phyloP scores from a whole-genome alignment of 2,329 filamentous ascomycete species.

The Pseudocercospora crystallina region DNA sequence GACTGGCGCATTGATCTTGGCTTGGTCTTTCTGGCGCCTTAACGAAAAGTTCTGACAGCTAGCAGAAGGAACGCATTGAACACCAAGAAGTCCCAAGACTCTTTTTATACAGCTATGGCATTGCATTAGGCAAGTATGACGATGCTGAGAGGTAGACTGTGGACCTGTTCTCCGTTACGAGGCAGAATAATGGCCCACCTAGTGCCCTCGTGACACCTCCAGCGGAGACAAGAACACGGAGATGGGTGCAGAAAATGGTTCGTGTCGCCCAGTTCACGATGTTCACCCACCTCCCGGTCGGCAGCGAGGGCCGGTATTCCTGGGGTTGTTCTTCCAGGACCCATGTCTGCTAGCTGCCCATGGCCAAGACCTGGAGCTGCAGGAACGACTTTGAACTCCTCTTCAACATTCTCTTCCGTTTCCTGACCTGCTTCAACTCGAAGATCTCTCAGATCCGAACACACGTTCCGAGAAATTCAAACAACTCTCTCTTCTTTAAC shows the following conservation, averaged over 20 bases:
- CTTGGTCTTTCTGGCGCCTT: background rate
- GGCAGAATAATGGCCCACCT: background rate
- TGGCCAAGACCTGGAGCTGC: background rate
- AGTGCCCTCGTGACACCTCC: background rate
- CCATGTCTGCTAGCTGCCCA: background rate
- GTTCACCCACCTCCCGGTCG: background rate
- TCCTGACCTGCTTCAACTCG: too few relatives aligned
- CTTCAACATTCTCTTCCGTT: too few relatives aligned
- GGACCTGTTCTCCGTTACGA: background rate
- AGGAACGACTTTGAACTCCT: too few relatives aligned
- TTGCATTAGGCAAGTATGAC: too few relatives aligned
- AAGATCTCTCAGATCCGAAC: too few relatives aligned
- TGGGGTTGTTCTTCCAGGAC: background rate
- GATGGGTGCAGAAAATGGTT: background rate
- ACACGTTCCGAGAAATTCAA: too few relatives aligned
- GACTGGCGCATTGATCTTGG: background rate
- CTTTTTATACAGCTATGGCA: background rate
- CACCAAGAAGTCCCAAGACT: slow-evolving; percentile 3
- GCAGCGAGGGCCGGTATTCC: background rate
- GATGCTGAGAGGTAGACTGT: background rate
- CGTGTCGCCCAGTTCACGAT: background rate
- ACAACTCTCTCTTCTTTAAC: too few relatives aligned
- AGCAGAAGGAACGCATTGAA: background rate
- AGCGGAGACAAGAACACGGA: too few relatives aligned
- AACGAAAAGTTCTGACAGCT: background rate